phyloP scores from a whole-genome alignment of 352 stramenopile genomes.

The Peronospora tabacina region DNA sequence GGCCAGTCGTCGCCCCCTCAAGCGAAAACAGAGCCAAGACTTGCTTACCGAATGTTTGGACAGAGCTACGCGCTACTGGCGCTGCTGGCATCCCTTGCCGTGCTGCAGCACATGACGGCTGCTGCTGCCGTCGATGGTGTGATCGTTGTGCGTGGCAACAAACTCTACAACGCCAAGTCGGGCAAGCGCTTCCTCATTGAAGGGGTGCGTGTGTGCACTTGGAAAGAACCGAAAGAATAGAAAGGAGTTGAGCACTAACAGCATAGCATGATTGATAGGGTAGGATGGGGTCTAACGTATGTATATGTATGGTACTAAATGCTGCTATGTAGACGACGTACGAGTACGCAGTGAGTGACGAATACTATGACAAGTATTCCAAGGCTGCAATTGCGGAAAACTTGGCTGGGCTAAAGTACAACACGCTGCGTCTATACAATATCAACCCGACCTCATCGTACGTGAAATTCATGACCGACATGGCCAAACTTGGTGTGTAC shows the following conservation, averaged over 20 bases:
- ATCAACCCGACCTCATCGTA: slow-evolving; percentile 81
- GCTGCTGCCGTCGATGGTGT: slow-evolving; percentile 33
- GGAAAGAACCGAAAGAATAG: slow-evolving; percentile 11
- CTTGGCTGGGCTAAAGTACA: slow-evolving; percentile 69
- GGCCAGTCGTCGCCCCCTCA: slow-evolving; percentile 1
- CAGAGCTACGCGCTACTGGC: slow-evolving; percentile 21
- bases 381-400: slow-evolving; percentile 60
- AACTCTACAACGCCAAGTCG: slow-evolving; percentile 79
- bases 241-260: slow-evolving; percentile 13
- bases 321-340: slow-evolving; percentile 57
- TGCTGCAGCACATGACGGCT: slow-evolving; percentile 11
- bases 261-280: slow-evolving; percentile 11
- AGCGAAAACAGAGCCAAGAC: slow-evolving; percentile 9
- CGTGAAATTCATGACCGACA: slow-evolving; percentile 79
- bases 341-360: slow-evolving; percentile 81
- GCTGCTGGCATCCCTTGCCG: slow-evolving; percentile 16
- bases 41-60: slow-evolving; percentile 8
- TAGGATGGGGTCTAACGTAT: slow-evolving; percentile 6
- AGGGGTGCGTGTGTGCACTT: slow-evolving; percentile 40
- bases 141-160: slow-evolving; percentile 79
- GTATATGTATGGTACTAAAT: slow-evolving; percentile 5
- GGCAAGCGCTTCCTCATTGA: slow-evolving; percentile 85
- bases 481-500: slow-evolving; percentile 69
- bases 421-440: slow-evolving; percentile 84
- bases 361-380: slow-evolving; percentile 81